phyloP scores from a whole-genome alignment of 2,329 filamentous ascomycete species.

The Aspergillus cejpii region DNA sequence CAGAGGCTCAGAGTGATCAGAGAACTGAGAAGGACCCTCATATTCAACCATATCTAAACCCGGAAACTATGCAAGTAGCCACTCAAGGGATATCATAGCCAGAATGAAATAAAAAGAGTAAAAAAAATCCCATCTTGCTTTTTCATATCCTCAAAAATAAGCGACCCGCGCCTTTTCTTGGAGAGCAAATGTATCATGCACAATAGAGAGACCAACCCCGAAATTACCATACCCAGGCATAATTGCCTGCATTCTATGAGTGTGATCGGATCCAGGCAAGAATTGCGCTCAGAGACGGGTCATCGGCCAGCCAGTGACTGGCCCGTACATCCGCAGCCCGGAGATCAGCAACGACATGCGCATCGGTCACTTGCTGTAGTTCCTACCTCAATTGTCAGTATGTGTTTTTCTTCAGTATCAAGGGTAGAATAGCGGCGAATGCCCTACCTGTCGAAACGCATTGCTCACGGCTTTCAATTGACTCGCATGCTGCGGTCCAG shows the following conservation, averaged over 20 bases:
- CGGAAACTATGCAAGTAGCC: neutral
- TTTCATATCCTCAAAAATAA: neutral
- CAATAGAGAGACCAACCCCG: neutral
- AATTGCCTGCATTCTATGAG: constrained; percentile 14
- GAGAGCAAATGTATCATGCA: neutral
- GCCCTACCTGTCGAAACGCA: constrained; percentile 44
- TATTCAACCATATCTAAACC: neutral
- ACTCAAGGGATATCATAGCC: neutral
- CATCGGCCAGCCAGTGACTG: constrained; percentile 57
- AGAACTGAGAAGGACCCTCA: neutral
- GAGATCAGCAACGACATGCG: constrained; percentile 50
- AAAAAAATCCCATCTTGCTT: neutral
- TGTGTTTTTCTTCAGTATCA: too few species aligned
- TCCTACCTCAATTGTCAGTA: constrained; percentile 40
- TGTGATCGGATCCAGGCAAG: constrained; percentile 40
- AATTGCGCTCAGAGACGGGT: constrained; percentile 51
- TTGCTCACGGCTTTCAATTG: constrained; percentile 46
- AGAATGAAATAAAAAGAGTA: neutral
- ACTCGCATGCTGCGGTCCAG: constrained; percentile 43
- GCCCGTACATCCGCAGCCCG: constrained; percentile 50
- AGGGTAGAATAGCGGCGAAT: neutral
- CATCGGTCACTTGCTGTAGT: constrained; percentile 51
- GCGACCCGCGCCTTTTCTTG: neutral
- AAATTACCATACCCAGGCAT: constrained; percentile 4
- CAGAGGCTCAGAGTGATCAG: neutral